Percentiles rank a stretch among this genome's conserved stretches.
Evolutionary conservation across 768 basidiomycete genomes (phyloP).

Genomic region (Lentinula detonsa): DNA sequence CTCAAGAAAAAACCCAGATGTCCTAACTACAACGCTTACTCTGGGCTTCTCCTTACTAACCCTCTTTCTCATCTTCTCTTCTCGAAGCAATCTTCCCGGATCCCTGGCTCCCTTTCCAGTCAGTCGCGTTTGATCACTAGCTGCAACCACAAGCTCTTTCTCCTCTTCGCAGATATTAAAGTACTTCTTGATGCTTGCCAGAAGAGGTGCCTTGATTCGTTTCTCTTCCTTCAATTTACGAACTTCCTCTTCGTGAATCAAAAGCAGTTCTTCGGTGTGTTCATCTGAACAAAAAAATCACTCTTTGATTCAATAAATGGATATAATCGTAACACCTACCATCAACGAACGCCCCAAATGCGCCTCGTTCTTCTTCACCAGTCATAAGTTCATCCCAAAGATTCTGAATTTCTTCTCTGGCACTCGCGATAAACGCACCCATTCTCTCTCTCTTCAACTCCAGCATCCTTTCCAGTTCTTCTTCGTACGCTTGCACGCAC

Average conservation of each 20-base stretch:
- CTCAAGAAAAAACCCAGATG: neutral
- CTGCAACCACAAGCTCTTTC: conserved; percentile 77
- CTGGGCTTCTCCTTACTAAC: conserved; percentile 90
- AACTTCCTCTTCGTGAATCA: conserved; percentile 83
- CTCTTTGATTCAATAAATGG: conserved; percentile 2
- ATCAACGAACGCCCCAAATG: conserved; percentile 79
- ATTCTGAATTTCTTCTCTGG: conserved; percentile 70
- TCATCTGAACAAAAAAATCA: conserved; percentile 47
- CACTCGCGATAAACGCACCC: conserved; percentile 76
- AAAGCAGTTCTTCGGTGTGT: conserved; percentile 82
- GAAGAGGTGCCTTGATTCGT: conserved; percentile 67
- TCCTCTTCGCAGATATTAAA: conserved; percentile 88
- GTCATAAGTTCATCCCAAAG: conserved; percentile 87
- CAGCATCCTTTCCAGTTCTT: conserved; percentile 86
- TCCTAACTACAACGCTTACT: conserved; percentile 37
- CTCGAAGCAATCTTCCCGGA: conserved; percentile 80
- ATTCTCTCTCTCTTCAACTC: conserved; percentile 85
- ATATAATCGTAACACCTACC: conserved; percentile 39
- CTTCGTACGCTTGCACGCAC: conserved; percentile 77
- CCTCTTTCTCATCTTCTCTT: conserved; percentile 96
- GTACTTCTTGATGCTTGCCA: conserved; percentile 79
- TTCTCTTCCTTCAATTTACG: conserved; percentile 76
- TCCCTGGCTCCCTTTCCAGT: conserved; percentile 78
- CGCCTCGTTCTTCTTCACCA: conserved; percentile 73
- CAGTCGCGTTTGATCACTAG: conserved; percentile 75